Conservation (phyloP, 2,329 filamentous ascomycete species). For the Teratosphaeria viscida region DNA sequence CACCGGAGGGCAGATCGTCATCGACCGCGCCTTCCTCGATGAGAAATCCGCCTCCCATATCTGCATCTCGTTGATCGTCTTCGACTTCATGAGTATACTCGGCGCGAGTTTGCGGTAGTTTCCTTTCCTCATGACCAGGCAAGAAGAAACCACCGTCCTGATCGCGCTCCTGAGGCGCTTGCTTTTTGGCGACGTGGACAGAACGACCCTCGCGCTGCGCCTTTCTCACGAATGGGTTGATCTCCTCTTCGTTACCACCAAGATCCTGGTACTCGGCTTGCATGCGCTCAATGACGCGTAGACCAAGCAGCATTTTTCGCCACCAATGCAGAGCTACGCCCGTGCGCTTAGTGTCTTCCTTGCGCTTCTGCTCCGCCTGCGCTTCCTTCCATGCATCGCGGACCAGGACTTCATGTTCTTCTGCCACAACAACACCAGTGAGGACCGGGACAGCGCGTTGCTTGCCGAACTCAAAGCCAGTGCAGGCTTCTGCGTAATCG, state of each 20-base stretch:
- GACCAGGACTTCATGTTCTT: slow-evolving; percentile 63
- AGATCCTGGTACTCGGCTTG: slow-evolving; percentile 62
- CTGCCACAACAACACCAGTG: slow-evolving; percentile 77
- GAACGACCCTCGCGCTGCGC: slow-evolving; percentile 14
- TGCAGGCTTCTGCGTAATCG: slow-evolving; percentile 88
- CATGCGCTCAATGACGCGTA: slow-evolving; percentile 72
- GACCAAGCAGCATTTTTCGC: slow-evolving; percentile 76
- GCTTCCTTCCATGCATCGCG: slow-evolving; percentile 64
- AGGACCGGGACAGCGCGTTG: slow-evolving; percentile 90
- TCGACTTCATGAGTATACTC: slow-evolving; percentile 8
- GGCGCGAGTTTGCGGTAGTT: slow-evolving; percentile 21
- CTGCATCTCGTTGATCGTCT: slow-evolving; percentile 9
- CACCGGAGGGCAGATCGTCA: slow-evolving; percentile 18
- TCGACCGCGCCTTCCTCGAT: slow-evolving; percentile 14
- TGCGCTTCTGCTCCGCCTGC: slow-evolving; percentile 65
- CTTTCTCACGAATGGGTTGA: slow-evolving; percentile 42
- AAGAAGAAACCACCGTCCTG: slow-evolving; percentile 34
- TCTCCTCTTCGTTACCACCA: slow-evolving; percentile 34
- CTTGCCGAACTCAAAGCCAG: slow-evolving; percentile 91
- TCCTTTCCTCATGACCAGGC: slow-evolving; percentile 26
- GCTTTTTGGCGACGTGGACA: slow-evolving; percentile 3
- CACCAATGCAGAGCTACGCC: slow-evolving; percentile 65
- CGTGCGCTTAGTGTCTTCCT: slow-evolving; percentile 73
- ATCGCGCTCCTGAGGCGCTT: slow-evolving; percentile 11
- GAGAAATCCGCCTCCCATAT: slow-evolving; percentile 17